These are phyloP conservation scores for Pestalotiopsis sp. DNA, from an alignment of 2,329 filamentous ascomycete species.

Conservation along the genomic window DNA sequence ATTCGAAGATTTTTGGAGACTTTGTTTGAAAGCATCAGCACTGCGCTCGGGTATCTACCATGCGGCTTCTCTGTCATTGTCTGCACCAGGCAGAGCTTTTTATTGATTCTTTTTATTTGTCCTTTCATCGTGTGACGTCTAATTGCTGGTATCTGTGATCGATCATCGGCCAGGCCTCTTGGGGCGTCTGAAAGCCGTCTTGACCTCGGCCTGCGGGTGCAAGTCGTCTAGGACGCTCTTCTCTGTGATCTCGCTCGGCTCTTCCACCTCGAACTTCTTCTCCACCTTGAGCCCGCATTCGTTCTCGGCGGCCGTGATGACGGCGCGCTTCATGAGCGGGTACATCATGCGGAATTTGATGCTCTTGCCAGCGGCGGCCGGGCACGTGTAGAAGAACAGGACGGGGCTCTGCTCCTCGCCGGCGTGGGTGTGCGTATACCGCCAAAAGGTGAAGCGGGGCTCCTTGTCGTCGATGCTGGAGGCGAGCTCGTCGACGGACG, in stretches of 20 bases:
- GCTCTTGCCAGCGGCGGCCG: constrained; percentile 63
- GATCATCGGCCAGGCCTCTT: constrained; percentile 72
- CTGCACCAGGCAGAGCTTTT: constrained; percentile 6
- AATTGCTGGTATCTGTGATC: background rate
- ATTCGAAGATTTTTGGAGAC: background rate
- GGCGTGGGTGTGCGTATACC: constrained; percentile 61
- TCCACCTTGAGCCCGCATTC: constrained; percentile 68
- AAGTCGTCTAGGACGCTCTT: constrained; percentile 67
- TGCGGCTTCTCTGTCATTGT: background rate
- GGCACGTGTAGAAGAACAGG: constrained; percentile 84
- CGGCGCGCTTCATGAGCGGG: constrained; percentile 69
- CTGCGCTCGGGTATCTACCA: constrained; percentile 1
- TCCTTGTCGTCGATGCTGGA: constrained; percentile 65
- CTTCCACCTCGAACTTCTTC: constrained; percentile 71
- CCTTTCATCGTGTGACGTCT: background rate
- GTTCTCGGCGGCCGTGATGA: constrained; percentile 65
- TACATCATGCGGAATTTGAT: constrained; percentile 89
- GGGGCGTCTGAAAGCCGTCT: constrained; percentile 74
- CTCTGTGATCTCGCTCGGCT: constrained; percentile 72
- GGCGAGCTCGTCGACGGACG: constrained; percentile 61
- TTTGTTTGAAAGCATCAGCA: constrained; percentile 1
- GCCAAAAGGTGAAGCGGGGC: constrained; percentile 79
- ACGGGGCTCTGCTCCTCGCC: constrained; percentile 60
- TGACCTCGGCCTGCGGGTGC: constrained; percentile 66
- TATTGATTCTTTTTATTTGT: constrained; percentile 1